Conservation (phyloP, 192 early-diverging fungal genomes). For the Spinellus fusiger region DNA sequence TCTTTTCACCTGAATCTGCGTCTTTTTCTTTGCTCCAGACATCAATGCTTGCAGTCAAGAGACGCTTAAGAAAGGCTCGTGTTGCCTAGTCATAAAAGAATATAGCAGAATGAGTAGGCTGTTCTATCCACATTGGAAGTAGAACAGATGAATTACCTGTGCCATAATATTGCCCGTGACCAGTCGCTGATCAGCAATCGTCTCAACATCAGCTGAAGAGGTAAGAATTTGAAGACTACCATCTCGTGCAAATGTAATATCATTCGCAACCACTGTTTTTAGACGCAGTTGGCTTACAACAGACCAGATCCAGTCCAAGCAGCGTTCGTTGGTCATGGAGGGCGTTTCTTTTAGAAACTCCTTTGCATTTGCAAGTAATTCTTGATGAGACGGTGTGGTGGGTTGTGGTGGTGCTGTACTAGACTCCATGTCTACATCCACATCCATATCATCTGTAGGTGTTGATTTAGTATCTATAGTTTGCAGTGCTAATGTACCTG, state of each 20-base stretch:
- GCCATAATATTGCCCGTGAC: slow-evolving; percentile 41
- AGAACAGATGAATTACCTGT: slow-evolving; percentile 14
- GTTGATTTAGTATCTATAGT: neutral
- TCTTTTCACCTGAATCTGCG: slow-evolving; percentile 17
- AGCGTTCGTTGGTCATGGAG: slow-evolving; percentile 15
- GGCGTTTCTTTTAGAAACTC: neutral
- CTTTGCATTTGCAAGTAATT: neutral
- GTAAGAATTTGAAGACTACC: slow-evolving; percentile 6
- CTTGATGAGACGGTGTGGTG: neutral
- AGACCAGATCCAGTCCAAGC: slow-evolving; percentile 40
- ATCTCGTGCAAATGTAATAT: slow-evolving; percentile 17
- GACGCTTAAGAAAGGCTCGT: slow-evolving; percentile 38
- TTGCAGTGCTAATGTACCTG: slow-evolving; percentile 1
- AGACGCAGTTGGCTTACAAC: slow-evolving; percentile 30
- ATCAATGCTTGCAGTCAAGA: slow-evolving; percentile 33
- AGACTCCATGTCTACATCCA: slow-evolving; percentile 19
- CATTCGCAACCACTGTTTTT: slow-evolving; percentile 25
- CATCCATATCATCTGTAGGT: slow-evolving; percentile 28
- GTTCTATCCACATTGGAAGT: neutral
- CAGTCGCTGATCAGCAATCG: slow-evolving; percentile 40
- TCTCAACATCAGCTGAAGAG: slow-evolving; percentile 10
- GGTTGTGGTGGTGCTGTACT: neutral
- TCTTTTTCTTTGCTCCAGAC: slow-evolving; percentile 35
- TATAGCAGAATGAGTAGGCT: neutral
- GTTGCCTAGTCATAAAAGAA: slow-evolving; percentile 32